A percentile compares a stretch with the other conserved stretches of the same genome.
Evolutionary conservation across 1,284 basidiomycete species (phyloP).

Genomic region (Rhodotorula sp.): DNA sequence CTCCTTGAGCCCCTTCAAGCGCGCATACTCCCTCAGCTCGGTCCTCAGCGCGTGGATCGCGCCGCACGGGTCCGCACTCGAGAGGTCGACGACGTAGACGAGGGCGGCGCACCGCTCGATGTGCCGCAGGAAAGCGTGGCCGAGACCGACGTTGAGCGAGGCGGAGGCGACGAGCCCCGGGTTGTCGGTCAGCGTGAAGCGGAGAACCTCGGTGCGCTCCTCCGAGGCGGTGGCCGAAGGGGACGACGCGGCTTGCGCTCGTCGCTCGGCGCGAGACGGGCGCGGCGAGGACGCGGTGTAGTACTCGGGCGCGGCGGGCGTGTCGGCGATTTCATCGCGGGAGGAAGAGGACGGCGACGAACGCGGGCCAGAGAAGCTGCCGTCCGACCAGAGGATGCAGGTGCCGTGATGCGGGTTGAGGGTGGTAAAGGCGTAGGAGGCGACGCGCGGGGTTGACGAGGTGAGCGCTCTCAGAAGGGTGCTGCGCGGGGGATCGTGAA

Average conservation of each 20-base stretch:
- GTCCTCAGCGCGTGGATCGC: slow-evolving; percentile 71
- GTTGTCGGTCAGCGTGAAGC: slow-evolving; percentile 96
- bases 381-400: slow-evolving; percentile 78
- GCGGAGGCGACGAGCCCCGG: slow-evolving; percentile 86
- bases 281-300: slow-evolving; percentile 14
- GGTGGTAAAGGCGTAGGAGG: slow-evolving; percentile 91
- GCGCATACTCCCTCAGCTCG: slow-evolving; percentile 74
- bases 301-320: slow-evolving; percentile 36
- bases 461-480: slow-evolving; percentile 89
- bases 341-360: slow-evolving; percentile 28
- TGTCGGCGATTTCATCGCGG: slow-evolving; percentile 65
- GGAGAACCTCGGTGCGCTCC: slow-evolving; percentile 62
- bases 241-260: neutral
- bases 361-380: slow-evolving; percentile 59
- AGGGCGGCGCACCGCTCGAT: slow-evolving; percentile 90
- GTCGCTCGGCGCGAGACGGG: slow-evolving; percentile 27
- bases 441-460: slow-evolving; percentile 83
- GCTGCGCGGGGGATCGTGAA: slow-evolving; percentile 29
- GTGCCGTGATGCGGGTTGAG: slow-evolving; percentile 91
- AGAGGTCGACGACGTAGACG: slow-evolving; percentile 89
- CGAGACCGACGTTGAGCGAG: slow-evolving; percentile 85
- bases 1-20: slow-evolving; percentile 54
- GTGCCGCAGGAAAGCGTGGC: slow-evolving; percentile 88
- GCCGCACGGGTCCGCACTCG: slow-evolving; percentile 66
- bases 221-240: neutral